Conservation (phyloP, 2,329 filamentous ascomycete species). For the Colletotrichum simmondsii region DNA sequence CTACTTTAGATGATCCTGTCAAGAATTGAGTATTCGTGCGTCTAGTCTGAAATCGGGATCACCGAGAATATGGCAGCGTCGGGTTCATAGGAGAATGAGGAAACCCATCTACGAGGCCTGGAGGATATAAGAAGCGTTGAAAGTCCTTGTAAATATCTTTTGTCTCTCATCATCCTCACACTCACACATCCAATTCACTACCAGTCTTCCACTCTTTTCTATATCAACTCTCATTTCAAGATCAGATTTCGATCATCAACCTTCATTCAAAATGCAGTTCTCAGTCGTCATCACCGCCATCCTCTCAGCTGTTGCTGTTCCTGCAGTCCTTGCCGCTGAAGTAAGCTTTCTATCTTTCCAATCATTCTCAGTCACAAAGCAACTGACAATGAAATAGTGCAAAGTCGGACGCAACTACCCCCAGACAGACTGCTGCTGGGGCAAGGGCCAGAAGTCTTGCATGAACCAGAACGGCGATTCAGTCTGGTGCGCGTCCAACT, state of each 20-base stretch:
- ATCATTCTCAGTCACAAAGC: no score
- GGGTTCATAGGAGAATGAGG: neutral
- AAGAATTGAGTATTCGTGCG: neutral
- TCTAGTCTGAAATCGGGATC: neutral
- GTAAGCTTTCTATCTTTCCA: neutral
- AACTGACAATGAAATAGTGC: neutral
- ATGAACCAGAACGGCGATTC: neutral
- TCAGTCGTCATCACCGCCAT: neutral
- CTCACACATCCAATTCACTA: neutral
- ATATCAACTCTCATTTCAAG: no score
- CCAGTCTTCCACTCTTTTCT: neutral
- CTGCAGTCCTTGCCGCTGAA: neutral
- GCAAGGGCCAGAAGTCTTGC: neutral
- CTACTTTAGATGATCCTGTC: neutral
- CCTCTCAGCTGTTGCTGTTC: neutral
- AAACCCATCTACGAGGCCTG: no score
- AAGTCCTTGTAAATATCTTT: neutral
- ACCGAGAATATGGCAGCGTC: neutral
- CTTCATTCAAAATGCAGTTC: neutral
- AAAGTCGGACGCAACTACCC: neutral
- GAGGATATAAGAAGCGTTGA: neutral
- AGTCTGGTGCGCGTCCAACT: neutral
- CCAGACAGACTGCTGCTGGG: neutral
- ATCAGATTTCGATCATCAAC: no score
- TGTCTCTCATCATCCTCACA: neutral